Percentiles rank a stretch among this genome's conserved stretches.
Conservation (phyloP, 306 rosid species). For the Prosopis cineraria region DNA sequence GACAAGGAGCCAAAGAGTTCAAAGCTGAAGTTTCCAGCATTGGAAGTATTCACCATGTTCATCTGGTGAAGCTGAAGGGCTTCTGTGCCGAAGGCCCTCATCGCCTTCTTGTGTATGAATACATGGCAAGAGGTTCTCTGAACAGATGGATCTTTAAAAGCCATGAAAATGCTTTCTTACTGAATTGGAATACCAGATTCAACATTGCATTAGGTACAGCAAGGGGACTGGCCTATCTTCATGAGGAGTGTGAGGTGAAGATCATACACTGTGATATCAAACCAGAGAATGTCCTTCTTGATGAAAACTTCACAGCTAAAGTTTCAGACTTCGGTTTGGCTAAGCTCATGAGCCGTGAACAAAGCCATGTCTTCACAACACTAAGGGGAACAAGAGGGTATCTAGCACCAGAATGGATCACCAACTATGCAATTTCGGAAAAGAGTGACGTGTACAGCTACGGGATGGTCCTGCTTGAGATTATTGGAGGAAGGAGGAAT, state of each 20-base stretch:
- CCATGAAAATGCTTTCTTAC: constrained; percentile 47
- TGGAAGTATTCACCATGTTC: constrained; percentile 91
- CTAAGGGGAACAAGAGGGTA: constrained; percentile 91
- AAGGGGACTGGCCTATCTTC: constrained; percentile 85
- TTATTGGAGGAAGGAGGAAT: constrained; percentile 85
- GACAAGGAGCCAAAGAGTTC: constrained; percentile 89
- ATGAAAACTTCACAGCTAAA: constrained; percentile 66
- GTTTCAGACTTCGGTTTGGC: constrained; percentile 94
- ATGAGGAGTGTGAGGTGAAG: constrained; percentile 89
- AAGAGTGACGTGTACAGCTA: constrained; percentile 93
- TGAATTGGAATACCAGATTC: constrained; percentile 83
- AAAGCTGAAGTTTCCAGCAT: constrained; percentile 89
- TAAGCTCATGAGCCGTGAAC: constrained; percentile 82
- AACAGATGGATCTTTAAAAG: constrained; percentile 81
- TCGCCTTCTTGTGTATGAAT: constrained; percentile 74
- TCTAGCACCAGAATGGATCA: constrained; percentile 95
- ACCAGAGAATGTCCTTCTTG: constrained; percentile 90
- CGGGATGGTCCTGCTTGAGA: constrained; percentile 87
- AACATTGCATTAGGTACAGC: constrained; percentile 90
- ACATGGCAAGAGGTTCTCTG: constrained; percentile 73
- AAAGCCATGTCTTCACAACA: constrained; percentile 90
- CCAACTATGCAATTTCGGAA: constrained; percentile 92
- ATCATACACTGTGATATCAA: constrained; percentile 87
- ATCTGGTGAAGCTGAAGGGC: constrained; percentile 67
- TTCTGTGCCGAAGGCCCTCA: constrained; percentile 71